Conservation (phyloP, 2,329 filamentous ascomycete species). For the Neonectria magnoliae region DNA sequence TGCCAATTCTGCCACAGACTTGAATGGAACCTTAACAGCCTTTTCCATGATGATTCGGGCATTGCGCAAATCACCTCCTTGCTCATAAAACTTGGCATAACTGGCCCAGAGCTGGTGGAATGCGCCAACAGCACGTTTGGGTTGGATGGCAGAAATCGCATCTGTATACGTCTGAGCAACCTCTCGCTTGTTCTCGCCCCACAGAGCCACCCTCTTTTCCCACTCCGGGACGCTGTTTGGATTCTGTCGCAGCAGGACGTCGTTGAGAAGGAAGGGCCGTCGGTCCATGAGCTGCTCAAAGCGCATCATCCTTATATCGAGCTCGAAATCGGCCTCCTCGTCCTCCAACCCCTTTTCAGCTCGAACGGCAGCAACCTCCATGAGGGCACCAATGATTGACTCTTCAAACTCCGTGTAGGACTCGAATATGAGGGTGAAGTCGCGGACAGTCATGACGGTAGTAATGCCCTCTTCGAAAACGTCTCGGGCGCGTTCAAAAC, state of each 20-base stretch:
- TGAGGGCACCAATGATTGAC: conserved; percentile 88
- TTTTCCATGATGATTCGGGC: conserved; percentile 97
- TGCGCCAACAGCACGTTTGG: conserved; percentile 91
- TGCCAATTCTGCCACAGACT: conserved; percentile 94
- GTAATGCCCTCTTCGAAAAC: conserved; percentile 96
- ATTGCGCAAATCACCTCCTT: conserved; percentile 82
- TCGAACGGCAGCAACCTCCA: conserved; percentile 84
- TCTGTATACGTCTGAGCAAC: conserved; percentile 94
- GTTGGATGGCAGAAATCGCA: conserved; percentile 90
- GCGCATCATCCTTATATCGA: conserved; percentile 96
- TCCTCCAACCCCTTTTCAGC: conserved; percentile 82
- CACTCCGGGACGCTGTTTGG: conserved; percentile 96
- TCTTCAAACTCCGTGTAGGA: conserved; percentile 98
- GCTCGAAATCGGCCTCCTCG: conserved; percentile 88
- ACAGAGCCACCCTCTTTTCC: conserved; percentile 95
- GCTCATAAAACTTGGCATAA: conserved; percentile 97
- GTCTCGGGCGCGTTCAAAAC: conserved; percentile 92
- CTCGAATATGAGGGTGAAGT: conserved; percentile 97
- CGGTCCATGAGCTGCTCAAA: conserved; percentile 99
- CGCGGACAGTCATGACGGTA: conserved; percentile 97
- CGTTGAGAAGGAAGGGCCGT: conserved; percentile 93
- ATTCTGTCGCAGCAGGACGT: conserved; percentile 93
- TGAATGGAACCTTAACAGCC: conserved; percentile 96
- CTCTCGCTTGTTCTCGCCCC: conserved; percentile 92
- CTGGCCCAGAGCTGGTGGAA: conserved; percentile 97